Conservation (phyloP, 1,284 basidiomycete species). For the Thelephora terrestris region DNA sequence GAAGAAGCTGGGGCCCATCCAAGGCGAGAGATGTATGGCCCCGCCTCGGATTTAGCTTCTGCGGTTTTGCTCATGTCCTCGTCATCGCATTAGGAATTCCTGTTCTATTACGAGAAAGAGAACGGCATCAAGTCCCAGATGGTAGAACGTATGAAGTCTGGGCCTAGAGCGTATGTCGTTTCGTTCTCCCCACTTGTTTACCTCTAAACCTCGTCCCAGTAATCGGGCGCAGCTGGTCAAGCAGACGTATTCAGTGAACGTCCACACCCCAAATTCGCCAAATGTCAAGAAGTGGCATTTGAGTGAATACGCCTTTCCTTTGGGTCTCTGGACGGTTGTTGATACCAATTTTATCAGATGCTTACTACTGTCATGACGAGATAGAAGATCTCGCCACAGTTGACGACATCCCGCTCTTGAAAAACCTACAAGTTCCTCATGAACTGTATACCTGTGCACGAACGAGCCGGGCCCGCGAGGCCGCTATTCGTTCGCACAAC, state of each 20-base stretch:
- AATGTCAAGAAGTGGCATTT: slow-evolving; percentile 32
- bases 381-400: slow-evolving; percentile 45
- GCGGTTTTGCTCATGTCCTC: slow-evolving; percentile 1
- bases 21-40: slow-evolving; percentile 29
- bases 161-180: slow-evolving; percentile 9
- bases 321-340: slow-evolving; percentile 1
- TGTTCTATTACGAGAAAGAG: slow-evolving; percentile 30
- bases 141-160: slow-evolving; percentile 12
- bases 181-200: neutral
- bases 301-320: slow-evolving; percentile 21
- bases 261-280: slow-evolving; percentile 20
- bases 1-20: slow-evolving; percentile 19
- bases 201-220: neutral
- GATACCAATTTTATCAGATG: slow-evolving; percentile 21
- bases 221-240: slow-evolving; percentile 28
- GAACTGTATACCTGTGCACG: slow-evolving; percentile 59
- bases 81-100: slow-evolving; percentile 22
- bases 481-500: slow-evolving; percentile 7
- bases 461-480: slow-evolving; percentile 28
- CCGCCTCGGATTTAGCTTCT: slow-evolving; percentile 5
- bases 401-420: slow-evolving; percentile 45
- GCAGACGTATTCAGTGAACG: slow-evolving; percentile 33
- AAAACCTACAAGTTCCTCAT: slow-evolving; percentile 41
- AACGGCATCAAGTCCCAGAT: slow-evolving; percentile 21
- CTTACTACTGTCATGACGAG: slow-evolving; percentile 34